Percentiles rank a stretch among this genome's conserved stretches.
Conservation (phyloP, 2,329 filamentous ascomycete species). For the Pezicula rhizophila region DNA sequence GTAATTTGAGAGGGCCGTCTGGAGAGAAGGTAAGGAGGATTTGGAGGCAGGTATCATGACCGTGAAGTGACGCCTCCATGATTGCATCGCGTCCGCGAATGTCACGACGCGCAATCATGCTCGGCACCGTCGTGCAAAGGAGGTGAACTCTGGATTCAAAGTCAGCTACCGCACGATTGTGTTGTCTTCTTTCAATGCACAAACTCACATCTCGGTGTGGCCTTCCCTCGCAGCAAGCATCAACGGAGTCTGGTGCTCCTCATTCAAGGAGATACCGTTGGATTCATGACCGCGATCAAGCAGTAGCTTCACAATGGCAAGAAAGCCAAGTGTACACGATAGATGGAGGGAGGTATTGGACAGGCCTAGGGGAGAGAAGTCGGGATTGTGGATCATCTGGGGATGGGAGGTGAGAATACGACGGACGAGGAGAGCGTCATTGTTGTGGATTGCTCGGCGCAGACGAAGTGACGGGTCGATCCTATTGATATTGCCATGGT, state of each 20-base stretch:
- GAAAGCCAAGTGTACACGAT: conserved; percentile 66
- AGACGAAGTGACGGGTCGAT: conserved; percentile 73
- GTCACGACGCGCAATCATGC: conserved; percentile 47
- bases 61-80: conserved; percentile 56
- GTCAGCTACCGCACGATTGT: not conserved
- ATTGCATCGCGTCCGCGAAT: conserved; percentile 65
- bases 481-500: conserved; percentile 37
- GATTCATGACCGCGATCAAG: conserved; percentile 70
- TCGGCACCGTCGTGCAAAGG: conserved; percentile 58
- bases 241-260: conserved; percentile 72
- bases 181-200: not conserved
- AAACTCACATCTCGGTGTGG: conserved; percentile 54
- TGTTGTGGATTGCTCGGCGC: conserved; percentile 75
- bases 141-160: conserved; percentile 47
- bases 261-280: conserved; percentile 65
- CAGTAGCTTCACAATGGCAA: conserved; percentile 63
- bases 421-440: conserved; percentile 61
- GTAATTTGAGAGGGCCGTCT: conserved; percentile 10
- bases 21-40: conserved; percentile 57
- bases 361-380: conserved; percentile 55
- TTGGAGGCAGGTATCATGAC: conserved; percentile 60
- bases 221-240: conserved; percentile 69
- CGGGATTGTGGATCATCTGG: conserved; percentile 69
- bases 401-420: conserved; percentile 74
- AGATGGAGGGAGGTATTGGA: conserved; percentile 83